phyloP scores from a whole-genome alignment of 2,329 filamentous ascomycete species.

The Penicillium frequentans region DNA sequence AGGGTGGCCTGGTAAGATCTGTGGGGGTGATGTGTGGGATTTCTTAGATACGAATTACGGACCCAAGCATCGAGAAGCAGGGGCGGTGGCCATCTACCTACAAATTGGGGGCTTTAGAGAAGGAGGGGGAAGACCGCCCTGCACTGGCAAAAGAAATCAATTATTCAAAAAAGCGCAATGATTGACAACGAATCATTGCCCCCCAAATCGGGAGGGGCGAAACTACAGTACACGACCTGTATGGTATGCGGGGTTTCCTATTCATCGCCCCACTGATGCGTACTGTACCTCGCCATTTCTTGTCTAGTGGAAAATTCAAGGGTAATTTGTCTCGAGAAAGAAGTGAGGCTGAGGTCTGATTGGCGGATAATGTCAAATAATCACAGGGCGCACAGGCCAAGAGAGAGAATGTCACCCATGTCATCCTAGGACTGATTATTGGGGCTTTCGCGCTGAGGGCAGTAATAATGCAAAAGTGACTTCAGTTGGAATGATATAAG shows the following conservation, averaged over 20 bases:
- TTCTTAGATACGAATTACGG: background rate
- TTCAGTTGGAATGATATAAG: background rate
- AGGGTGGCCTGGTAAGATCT: background rate
- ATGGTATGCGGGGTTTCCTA: background rate
- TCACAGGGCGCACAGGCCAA: background rate
- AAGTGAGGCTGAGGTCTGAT: background rate
- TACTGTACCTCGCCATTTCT: background rate
- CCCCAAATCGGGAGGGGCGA: background rate
- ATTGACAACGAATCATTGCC: background rate
- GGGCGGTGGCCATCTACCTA: too few relatives aligned
- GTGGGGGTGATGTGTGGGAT: background rate
- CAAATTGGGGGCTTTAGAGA: too few relatives aligned
- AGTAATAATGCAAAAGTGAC: background rate
- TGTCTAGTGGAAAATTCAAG: background rate
- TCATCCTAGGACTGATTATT: background rate
- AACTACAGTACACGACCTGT: background rate
- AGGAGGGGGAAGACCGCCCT: too few relatives aligned
- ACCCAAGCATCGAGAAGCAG: background rate
- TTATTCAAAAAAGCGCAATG: background rate
- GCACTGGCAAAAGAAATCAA: background rate
- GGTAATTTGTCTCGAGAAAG: background rate
- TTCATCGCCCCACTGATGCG: background rate
- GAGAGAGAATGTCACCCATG: background rate
- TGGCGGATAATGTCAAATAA: background rate
- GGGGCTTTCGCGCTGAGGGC: background rate